These are phyloP conservation scores for Penicillium olsonii DNA, from an alignment of 2,329 filamentous ascomycete genomes.

Conservation along the genomic window DNA sequence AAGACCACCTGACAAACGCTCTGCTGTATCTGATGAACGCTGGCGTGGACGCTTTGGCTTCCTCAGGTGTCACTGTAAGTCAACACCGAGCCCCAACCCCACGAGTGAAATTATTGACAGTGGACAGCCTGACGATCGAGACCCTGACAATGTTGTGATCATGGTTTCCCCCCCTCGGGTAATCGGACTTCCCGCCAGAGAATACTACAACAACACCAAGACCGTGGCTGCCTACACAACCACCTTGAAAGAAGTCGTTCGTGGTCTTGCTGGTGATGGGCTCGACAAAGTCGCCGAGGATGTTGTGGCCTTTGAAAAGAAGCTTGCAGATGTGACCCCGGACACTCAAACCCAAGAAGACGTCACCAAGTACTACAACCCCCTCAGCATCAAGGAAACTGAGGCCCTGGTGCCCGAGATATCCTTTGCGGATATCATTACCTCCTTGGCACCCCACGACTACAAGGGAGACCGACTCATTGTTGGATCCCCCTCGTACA, in stretches of 20 bases:
- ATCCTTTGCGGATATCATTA: slow-evolving; percentile 55
- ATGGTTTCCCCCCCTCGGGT: slow-evolving; percentile 47
- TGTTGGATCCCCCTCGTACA: slow-evolving; percentile 61
- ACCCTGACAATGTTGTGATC: slow-evolving; percentile 56
- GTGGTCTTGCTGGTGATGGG: slow-evolving; percentile 39
- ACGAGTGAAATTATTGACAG: background rate
- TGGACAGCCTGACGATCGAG: slow-evolving; percentile 51
- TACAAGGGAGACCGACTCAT: slow-evolving; percentile 58
- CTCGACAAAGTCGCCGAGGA: slow-evolving; percentile 36
- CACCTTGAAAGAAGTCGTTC: slow-evolving; percentile 46
- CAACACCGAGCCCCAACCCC: background rate
- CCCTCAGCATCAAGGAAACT: slow-evolving; percentile 59
- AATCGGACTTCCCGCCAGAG: slow-evolving; percentile 63
- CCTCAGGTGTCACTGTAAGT: slow-evolving; percentile 36
- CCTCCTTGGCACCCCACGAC: slow-evolving; percentile 53
- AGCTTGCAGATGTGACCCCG: slow-evolving; percentile 61
- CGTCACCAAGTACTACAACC: slow-evolving; percentile 69
- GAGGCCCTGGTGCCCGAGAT: slow-evolving; percentile 59
- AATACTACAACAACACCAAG: slow-evolving; percentile 60
- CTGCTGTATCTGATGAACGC: slow-evolving; percentile 40
- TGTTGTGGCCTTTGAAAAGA: slow-evolving; percentile 61
- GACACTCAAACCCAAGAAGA: slow-evolving; percentile 61
- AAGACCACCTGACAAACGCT: slow-evolving; percentile 36
- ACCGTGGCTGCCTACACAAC: slow-evolving; percentile 55
- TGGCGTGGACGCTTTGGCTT: slow-evolving; percentile 39